Percentiles rank a stretch among this genome's conserved stretches.
phyloP scores from a whole-genome alignment of 345 rosid species.

The Ricinus communis region DNA sequence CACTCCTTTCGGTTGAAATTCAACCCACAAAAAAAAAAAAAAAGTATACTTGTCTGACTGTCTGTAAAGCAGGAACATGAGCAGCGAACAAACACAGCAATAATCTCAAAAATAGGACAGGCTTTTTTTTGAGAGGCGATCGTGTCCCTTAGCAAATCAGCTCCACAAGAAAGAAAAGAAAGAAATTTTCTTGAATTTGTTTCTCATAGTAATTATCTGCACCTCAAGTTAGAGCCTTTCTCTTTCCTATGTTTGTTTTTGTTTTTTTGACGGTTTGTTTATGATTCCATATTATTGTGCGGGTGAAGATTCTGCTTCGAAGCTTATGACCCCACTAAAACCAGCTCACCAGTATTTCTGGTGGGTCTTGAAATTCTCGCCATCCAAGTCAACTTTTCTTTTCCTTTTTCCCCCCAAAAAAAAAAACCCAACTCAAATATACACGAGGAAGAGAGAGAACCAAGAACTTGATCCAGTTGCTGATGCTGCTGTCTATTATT shows the following conservation, averaged over 20 bases:
- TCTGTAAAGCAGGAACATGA: neutral
- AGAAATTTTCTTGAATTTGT: neutral
- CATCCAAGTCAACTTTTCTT: neutral
- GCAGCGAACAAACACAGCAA: neutral
- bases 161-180: constrained; percentile 6
- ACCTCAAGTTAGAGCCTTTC: neutral
- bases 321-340: constrained; percentile 2
- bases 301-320: constrained; percentile 7
- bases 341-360: neutral
- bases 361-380: constrained; percentile 13
- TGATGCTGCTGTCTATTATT: neutral
- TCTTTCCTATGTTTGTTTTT: neutral
- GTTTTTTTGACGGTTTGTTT: neutral
- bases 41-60: neutral
- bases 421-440: neutral
- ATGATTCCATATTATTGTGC: constrained; percentile 1
- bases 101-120: neutral
- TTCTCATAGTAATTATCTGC: constrained; percentile 7
- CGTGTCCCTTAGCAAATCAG: neutral
- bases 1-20: neutral
- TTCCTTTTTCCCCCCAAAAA: no score
- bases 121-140: neutral
- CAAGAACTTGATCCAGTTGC: neutral
- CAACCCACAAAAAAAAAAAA: neutral
- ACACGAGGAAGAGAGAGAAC: neutral